Conservation (phyloP, 345 rosid species). For the Hibiscus tridactylites region DNA sequence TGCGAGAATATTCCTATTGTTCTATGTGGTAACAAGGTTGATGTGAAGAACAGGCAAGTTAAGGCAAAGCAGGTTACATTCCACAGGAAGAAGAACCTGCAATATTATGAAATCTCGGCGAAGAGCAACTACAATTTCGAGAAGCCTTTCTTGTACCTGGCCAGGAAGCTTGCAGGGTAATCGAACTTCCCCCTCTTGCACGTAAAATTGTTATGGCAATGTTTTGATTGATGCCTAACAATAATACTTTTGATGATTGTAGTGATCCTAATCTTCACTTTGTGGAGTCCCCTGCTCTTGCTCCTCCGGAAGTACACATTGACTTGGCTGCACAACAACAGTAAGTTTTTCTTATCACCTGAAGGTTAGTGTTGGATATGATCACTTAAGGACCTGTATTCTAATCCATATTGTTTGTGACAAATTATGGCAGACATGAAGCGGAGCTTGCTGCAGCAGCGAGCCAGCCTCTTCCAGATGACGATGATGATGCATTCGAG, state of each 20-base stretch:
- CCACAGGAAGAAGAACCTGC: background rate
- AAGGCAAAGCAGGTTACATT: background rate
- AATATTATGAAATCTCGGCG: background rate
- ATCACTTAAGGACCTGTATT: too few species aligned
- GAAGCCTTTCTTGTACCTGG: conserved; percentile 87
- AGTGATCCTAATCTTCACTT: conserved; percentile 46
- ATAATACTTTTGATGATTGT: conserved; percentile 7
- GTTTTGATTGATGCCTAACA: background rate
- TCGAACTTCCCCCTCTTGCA: background rate
- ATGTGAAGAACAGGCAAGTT: background rate
- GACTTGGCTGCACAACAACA: conserved; percentile 79
- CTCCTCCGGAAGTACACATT: conserved; percentile 69
- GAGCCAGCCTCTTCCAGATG: conserved; percentile 11
- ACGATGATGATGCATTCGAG: conserved; percentile 13
- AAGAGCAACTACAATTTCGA: conserved; percentile 66
- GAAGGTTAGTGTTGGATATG: background rate
- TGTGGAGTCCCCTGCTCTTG: background rate
- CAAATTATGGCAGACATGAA: conserved; percentile 7
- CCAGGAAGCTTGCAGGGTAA: conserved; percentile 87
- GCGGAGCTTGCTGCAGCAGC: conserved; percentile 10
- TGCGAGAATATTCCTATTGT: conserved; percentile 90
- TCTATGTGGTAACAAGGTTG: conserved; percentile 41
- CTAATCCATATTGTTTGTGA: background rate
- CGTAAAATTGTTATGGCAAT: background rate
- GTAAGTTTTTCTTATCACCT: conserved; percentile 28